Conservation (phyloP, 345 rosid genomes). For the Viola odorata region DNA sequence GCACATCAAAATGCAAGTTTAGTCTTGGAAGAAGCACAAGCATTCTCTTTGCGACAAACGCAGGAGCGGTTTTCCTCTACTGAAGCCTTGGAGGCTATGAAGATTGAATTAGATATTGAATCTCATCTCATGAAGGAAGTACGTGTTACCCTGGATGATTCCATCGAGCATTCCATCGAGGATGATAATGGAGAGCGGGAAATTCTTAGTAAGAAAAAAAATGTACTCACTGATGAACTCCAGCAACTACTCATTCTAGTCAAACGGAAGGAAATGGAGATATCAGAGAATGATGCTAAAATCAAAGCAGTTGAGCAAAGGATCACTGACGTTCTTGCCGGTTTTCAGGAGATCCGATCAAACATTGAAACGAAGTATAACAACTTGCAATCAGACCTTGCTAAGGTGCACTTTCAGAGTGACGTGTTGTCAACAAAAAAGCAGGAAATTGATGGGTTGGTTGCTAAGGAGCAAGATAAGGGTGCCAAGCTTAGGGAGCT, state of each 20-base stretch:
- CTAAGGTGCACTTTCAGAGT: constrained; percentile 39
- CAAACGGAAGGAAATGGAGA: constrained; percentile 62
- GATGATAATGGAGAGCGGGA: constrained; percentile 56
- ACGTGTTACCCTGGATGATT: constrained; percentile 32
- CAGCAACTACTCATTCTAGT: constrained; percentile 60
- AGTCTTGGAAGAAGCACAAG: constrained; percentile 40
- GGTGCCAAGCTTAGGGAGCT: constrained; percentile 62
- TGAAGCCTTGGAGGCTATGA: constrained; percentile 57
- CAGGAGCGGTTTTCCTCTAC: constrained; percentile 54
- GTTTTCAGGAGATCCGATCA: constrained; percentile 50
- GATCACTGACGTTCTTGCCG: constrained; percentile 46
- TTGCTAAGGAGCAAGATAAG: constrained; percentile 45
- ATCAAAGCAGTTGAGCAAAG: constrained; percentile 51
- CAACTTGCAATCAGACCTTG: constrained; percentile 40
- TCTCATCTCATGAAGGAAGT: constrained; percentile 54
- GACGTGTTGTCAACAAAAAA: constrained; percentile 46
- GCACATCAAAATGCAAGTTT: constrained; percentile 47
- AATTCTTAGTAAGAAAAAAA: constrained; percentile 41
- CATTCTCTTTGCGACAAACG: constrained; percentile 38
- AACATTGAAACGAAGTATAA: constrained; percentile 42
- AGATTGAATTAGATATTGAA: constrained; percentile 61
- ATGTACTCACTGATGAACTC: constrained; percentile 47
- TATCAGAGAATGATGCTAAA: constrained; percentile 50
- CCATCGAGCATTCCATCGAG: constrained; percentile 45
- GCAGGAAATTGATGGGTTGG: constrained; percentile 45